phyloP scores from a whole-genome alignment of 495 filamentous ascomycete genomes.

The Aspergillus conjunctus region DNA sequence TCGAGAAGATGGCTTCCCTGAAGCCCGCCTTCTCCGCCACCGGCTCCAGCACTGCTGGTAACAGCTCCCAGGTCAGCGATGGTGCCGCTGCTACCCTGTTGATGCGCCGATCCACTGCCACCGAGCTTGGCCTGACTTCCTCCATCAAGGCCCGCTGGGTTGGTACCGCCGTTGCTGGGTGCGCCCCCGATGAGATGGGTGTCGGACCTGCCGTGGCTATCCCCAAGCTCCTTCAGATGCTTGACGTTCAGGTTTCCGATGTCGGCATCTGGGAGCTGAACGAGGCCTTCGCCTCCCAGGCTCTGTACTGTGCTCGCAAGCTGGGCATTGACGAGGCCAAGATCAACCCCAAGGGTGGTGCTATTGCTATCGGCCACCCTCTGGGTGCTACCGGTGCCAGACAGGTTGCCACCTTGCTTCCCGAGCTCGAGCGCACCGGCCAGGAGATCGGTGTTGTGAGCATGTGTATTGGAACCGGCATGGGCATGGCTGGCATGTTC shows the following conservation, averaged over 20 bases:
- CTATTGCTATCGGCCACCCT: constrained; percentile 91
- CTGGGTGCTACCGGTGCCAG: constrained; percentile 89
- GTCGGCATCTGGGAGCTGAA: constrained; percentile 95
- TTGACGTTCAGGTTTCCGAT: constrained; percentile 65
- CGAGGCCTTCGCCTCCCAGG: constrained; percentile 91
- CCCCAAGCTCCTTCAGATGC: constrained; percentile 69
- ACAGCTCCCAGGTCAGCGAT: constrained; percentile 83
- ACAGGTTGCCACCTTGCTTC: constrained; percentile 74
- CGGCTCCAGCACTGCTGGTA: constrained; percentile 82
- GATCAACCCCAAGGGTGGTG: constrained; percentile 91
- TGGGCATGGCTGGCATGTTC: constrained; percentile 87
- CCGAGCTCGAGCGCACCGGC: constrained; percentile 63
- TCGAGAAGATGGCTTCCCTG: constrained; percentile 72
- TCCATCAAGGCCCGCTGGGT: constrained; percentile 81
- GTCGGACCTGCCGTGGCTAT: constrained; percentile 85
- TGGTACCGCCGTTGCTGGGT: constrained; percentile 70
- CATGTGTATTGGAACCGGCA: constrained; percentile 92
- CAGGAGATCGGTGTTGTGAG: constrained; percentile 72
- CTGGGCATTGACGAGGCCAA: constrained; percentile 67
- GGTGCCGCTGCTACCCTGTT: constrained; percentile 82
- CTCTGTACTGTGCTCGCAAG: constrained; percentile 75
- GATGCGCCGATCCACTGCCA: constrained; percentile 83
- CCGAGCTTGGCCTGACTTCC: constrained; percentile 65
- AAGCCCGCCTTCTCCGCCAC: constrained; percentile 80
- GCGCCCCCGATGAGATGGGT: constrained; percentile 90